Evolutionary conservation across 192 early-diverging fungal species (phyloP), one percentile per base, ranked within the genome.

Genomic region (Podila epicladia): DNA sequence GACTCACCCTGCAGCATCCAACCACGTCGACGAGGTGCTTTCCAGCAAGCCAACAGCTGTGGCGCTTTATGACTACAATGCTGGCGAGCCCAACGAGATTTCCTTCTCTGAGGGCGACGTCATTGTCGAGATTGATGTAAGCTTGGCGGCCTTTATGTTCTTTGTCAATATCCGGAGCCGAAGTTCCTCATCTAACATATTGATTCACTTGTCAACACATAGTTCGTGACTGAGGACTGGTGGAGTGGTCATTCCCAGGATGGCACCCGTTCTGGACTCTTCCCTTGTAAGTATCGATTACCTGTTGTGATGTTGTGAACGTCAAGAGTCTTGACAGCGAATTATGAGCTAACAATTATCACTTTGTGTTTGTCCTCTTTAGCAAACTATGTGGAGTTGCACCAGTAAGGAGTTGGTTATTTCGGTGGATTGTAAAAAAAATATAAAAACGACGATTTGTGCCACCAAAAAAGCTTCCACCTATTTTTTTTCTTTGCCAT

Each of bases 81-180:
- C 95, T 5, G 89, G 86, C 4, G 97, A 97, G 69, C 92, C 90
- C 9, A 96, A 96, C 79, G 97, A 99, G 79, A 84, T 99, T 28
- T 86, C 90, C 9, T 97, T 99, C 74, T 37, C 32, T 1, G 93
- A 92, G 22, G 93, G 91, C 37, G 93, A 96, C 22, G 51, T 77
- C 5, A 96, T 99, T 69, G 85, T 83, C 5, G 75, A 95, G 29
- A 94, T 99, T 67, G 92, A 92, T 13, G 77, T 80, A 64, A 38
- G 75, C 24, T 9, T 55, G 20, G 11, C 17, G n/a, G n/a, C 4
- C 19, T 11, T 55, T 22, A 6, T 45, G 15, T 45, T 45, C 41
- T 45, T 45, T 45, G 41, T 45, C 41, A 4, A 17, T 12, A 45
- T 45, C 33, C 3, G 33, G 33, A 45, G 41, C 13, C 15, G 0